Base-by-base conservation (phyloP, 2,329 filamentous ascomycete species). In the Blastomyces percursus region DNA sequence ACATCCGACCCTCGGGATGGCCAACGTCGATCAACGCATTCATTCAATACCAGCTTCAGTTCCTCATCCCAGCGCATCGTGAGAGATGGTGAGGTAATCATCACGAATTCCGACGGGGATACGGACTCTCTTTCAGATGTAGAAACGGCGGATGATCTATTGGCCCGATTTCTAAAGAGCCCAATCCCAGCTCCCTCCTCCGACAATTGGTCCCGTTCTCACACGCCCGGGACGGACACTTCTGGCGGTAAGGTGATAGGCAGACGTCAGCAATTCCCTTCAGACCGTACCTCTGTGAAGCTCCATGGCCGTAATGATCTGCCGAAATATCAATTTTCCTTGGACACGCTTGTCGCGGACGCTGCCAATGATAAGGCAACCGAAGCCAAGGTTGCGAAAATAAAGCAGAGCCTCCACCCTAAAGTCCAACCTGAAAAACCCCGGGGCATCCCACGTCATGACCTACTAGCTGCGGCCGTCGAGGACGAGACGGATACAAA, bases 91-190 rank as follows among this genome's bases (percentile, higher is more conserved):
- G 71, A 79, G 61, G 73, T 80, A 62, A 71, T 80, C 2, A 78
- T 92, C 50, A 81, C 80, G 55, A 86, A 84, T 61, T 91, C 89
- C 0, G 89, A 92, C 69, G 87, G 89, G n/a, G 82, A 82, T 21
- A 81, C 81, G 35, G 80, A 83, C 58, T 87, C 86, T 0, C 77
- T 82, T 63, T 78, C 75, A 60, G 81, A 79, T 1, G 69, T 84
- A 24, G 81, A 81, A 63, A 80, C 82, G 35, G 80, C 82, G 38
- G 80, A 82, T 5, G 78, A 82, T 52, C 72, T 87, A 1, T 69
- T 82, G 19, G 67, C 69, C 24, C 69, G 64, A 44, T 70, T 72
- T 27, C 62, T 67, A 16, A 64, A 66, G 3, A 3, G 3, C 38
- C 64, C 66, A 51, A 61, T 62, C 9, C 48, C 60, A 38, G 55